Evolutionary conservation across 2,329 filamentous ascomycete species (phyloP), one percentile per base, ranked within the genome.

Genomic region (Leptographium wingfieldii): DNA sequence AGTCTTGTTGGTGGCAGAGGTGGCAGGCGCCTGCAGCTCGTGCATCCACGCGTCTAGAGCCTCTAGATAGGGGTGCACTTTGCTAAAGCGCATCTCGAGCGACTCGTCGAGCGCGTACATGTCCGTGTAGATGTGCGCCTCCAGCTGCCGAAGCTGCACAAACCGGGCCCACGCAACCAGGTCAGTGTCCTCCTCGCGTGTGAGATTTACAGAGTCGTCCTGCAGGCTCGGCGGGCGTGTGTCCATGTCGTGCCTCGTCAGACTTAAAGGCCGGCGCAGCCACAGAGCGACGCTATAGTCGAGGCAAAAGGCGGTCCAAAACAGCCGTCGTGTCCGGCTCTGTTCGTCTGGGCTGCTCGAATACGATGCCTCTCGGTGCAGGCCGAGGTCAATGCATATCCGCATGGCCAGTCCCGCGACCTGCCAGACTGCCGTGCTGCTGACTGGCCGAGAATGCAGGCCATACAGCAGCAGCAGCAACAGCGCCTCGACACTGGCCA

Each of bases 371-470:
- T 68, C 66, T 1, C 33, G 66, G 61, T 80, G 78, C 22, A 80
- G 70, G 4, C 77, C 77, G 4, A 80, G 69, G 61, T 80, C 77
- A 55, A 80, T 77, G 58, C 75, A 76, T 5, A 75, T 80, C 48
- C 77, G 73, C 75, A 80, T 80, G 3, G 78, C 77, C 29, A 80
- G 70, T 11, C 77, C 77, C 46, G 78, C 76, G 73, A 80, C 76
- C 64, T 80, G 80, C 78, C 77, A 80, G 56, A 80, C 72, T 10
- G 76, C 77, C 62, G 77, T 75, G 48, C 75, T 77, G 1, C 77
- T 77, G 22, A 27, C 27, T 10, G 40, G 38, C 10, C 74, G 72
- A 1, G 75, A 76, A 6, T 78, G 73, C 3, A 80, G 69, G 63
- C 79, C 76, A 63, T 79, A 80, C 3, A 80, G 68, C 5, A 80